phyloP scores from a whole-genome alignment of 495 filamentous ascomycete species.

The Neurospora sp. region DNA sequence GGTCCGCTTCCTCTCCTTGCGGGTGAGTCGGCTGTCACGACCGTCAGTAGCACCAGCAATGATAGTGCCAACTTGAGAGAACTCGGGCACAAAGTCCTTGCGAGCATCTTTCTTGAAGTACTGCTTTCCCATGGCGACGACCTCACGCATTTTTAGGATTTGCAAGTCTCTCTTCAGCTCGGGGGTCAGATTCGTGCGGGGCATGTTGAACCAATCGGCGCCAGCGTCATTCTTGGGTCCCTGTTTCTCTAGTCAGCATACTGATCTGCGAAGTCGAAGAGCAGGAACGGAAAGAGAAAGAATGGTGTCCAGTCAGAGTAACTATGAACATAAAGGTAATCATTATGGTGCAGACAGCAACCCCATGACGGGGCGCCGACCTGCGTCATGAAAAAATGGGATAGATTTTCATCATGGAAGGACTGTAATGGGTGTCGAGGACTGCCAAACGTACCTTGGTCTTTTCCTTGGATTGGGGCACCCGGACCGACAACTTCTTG shows the following conservation, averaged over 20 bases:
- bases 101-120: conserved; percentile 74
- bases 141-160: conserved; percentile 75
- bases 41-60: conserved; percentile 85
- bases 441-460: conserved; percentile 26
- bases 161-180: conserved; percentile 82
- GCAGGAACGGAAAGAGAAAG: not conserved
- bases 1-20: conserved; percentile 80
- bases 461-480: conserved; percentile 29
- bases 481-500: conserved; percentile 28
- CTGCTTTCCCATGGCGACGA: conserved; percentile 72
- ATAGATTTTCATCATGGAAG: conserved; percentile 29
- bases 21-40: conserved; percentile 64
- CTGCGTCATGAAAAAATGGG: conserved; percentile 34
- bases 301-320: conserved; percentile 70
- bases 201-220: conserved; percentile 79
- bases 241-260: conserved; percentile 20
- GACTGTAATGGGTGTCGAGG: not conserved
- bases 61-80: conserved; percentile 79
- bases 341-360: conserved; percentile 44
- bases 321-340: conserved; percentile 80
- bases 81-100: conserved; percentile 60
- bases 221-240: conserved; percentile 37
- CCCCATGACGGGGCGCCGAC: conserved; percentile 35
- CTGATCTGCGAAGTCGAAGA: conserved; percentile 1
- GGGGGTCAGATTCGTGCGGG: conserved; percentile 69